Base-by-base conservation (phyloP, 2,329 filamentous ascomycete genomes). In the Epichloe sp. region DNA sequence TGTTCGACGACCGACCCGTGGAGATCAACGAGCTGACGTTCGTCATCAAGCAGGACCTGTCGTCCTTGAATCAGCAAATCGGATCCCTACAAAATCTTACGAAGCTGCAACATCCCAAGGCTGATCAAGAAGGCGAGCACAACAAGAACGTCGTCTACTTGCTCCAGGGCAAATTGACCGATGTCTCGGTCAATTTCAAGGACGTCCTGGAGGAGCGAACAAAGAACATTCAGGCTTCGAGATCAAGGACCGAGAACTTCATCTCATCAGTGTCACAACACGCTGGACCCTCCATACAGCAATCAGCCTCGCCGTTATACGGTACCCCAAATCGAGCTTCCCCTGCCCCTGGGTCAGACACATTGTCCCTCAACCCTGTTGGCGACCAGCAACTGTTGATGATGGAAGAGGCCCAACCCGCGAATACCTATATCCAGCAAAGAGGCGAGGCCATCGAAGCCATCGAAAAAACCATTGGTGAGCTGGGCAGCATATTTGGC, bases 1-100 rank as follows among this genome's bases (percentile, higher is more conserved):
- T 98, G 43, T 98, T 98, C 66, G 93, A 98, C 68, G 93, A 98
- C 71, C 82, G 88, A 65, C 89, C 93, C 0, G 87, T 96, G 51
- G 93, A 98, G 70, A 96, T 97, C 67, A 93, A 93, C 67, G 89
- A 97, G 68, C 80, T 96, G 66, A 96, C 90, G 7, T 96, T 90
- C 63, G 86, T 97, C 63, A 96, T 97, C 75, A 97, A 97, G 72
- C 91, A 97, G 74, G 91, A 97, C 63, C 79, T 97, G 49, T 88
- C 88, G 1, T 82, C 74, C 10, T 66, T 81, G 21, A 97, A 96
- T 68, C 82, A 88, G 58, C 86, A 95, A 63, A 97, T 97, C 60
- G 85, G 86, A 44, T 75, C 77, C 10, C 74, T 98, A n/a, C 87
- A 95, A 64, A 71, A 77, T 6, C 76, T 96, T 44, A 85, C 88